Evolutionary conservation across 257 asterid genomes (phyloP).

Genomic region (Solanum microdontum): DNA sequence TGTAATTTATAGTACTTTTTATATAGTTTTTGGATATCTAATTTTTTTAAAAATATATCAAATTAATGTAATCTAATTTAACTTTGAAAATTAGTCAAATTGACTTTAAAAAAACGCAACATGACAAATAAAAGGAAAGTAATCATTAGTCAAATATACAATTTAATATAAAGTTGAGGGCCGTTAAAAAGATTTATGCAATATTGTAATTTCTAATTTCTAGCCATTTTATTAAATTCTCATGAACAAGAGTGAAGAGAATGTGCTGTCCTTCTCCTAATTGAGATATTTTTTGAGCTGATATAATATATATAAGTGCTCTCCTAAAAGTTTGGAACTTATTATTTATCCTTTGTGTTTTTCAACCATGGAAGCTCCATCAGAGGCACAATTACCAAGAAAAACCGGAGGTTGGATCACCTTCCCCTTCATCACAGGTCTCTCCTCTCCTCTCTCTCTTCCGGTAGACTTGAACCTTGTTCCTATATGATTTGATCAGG

Average conservation of each 20-base stretch:
- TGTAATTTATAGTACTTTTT: no score
- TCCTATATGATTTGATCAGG: background rate
- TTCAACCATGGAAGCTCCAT: background rate
- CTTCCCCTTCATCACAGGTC: slow-evolving; percentile 9
- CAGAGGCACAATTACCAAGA: background rate
- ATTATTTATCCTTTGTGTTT: background rate
- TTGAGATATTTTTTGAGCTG: no score
- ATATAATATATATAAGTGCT: background rate
- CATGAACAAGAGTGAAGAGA: background rate
- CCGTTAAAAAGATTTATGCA: background rate
- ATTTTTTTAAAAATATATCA: no score
- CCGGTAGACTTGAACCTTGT: background rate
- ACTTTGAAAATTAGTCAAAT: no score
- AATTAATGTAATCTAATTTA: no score
- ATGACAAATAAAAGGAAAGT: no score
- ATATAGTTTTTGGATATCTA: background rate
- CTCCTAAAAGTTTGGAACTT: background rate
- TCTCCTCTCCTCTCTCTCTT: background rate
- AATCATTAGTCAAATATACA: background rate
- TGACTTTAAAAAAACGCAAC: no score
- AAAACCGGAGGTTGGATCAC: slow-evolving; percentile 12
- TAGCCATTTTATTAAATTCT: background rate
- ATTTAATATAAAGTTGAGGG: background rate
- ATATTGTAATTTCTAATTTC: background rate
- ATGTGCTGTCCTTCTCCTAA: background rate